Evolutionary conservation across 495 filamentous ascomycete genomes (phyloP), one percentile per base, ranked within the genome.

Genomic region (Clavariopsis aquatica): DNA sequence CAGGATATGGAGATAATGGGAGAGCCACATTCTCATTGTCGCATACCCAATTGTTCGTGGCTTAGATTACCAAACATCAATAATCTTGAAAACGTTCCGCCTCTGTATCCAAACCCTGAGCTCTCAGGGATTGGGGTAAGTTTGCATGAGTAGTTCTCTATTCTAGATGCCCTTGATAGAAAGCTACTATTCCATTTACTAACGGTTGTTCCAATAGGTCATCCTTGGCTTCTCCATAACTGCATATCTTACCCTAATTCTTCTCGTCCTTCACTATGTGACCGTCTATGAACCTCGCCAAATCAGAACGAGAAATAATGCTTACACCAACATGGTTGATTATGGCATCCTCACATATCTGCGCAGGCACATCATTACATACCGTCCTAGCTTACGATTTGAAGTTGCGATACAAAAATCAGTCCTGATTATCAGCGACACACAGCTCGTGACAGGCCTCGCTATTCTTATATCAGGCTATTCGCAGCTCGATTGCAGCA

Each of bases 191-290:
- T 5, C 22, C 8, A 5, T 13, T 26, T 13, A 23, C 15, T 52
- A 26, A 52, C 10, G 20, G 41, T 31, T 5, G 5, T n/a, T 13
- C 12, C 19, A 1, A 1, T n/a, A 57, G 51, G 58, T 54, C 34
- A 64, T 64, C 36, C 60, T 63, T 17, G 60, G 65, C 20, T 68
- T 68, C 49, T 64, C 65, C 15, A 59, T 68, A 23, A 68, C 65
- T 2, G 46, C 65, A 34, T 68, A 68, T 34, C 55, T 68, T 1
- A 68, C 65, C 1, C 36, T 68, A 29, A 7, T 45, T 9, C 60
- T 68, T 12, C 65, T 68, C 15, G 51, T 64, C 26, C 23, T 60
- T 6, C 60, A 64, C 27, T 68, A 68, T 38, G 27, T 59, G 19
- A 55, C 49, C 9, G 60, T 60, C 20, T 53, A 63, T 31, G 49